These are phyloP conservation scores for Chytridium lagenaria DNA, from an alignment of 371 early-diverging fungal species.

Conservation along the genomic window DNA sequence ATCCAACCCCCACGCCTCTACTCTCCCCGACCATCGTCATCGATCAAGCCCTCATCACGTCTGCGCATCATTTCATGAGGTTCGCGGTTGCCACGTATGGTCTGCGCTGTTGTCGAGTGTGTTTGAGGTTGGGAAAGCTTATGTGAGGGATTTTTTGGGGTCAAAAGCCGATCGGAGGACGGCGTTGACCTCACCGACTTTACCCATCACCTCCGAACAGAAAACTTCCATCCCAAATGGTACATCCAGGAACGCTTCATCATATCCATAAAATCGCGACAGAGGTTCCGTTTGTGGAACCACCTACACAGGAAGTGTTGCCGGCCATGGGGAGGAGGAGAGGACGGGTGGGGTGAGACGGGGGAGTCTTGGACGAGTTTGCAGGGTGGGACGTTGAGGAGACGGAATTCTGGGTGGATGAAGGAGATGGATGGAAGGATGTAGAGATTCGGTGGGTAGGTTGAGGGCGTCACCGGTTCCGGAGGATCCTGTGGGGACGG, in stretches of 20 bases:
- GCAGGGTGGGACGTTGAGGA: too few species aligned
- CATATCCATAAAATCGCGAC: conserved; percentile 39
- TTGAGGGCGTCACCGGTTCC: too few species aligned
- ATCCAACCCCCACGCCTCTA: neutral
- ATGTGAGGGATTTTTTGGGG: conserved; percentile 29
- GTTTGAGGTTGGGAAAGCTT: conserved; percentile 31
- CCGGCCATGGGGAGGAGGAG: too few species aligned
- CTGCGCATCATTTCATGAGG: conserved; percentile 35
- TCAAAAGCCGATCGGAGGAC: conserved; percentile 33
- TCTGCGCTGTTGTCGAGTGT: conserved; percentile 23
- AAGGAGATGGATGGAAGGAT: too few species aligned
- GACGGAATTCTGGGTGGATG: too few species aligned
- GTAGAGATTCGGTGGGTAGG: too few species aligned
- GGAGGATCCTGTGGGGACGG: too few species aligned
- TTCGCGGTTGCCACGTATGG: conserved; percentile 36
- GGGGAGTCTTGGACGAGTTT: too few species aligned
- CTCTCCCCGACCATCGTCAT: conserved; percentile 24
- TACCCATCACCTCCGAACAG: conserved; percentile 23
- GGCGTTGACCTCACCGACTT: conserved; percentile 18
- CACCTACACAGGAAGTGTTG: too few species aligned
- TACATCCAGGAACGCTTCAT: conserved; percentile 41
- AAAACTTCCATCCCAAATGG: conserved; percentile 42
- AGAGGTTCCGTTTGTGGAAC: neutral
- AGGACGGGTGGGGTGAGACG: too few species aligned
- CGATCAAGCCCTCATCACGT: conserved; percentile 30